Evolutionary conservation across 2,329 filamentous ascomycete species (phyloP), one percentile per base, ranked within the genome.

Genomic region (Arthrobotrys megalospora): DNA sequence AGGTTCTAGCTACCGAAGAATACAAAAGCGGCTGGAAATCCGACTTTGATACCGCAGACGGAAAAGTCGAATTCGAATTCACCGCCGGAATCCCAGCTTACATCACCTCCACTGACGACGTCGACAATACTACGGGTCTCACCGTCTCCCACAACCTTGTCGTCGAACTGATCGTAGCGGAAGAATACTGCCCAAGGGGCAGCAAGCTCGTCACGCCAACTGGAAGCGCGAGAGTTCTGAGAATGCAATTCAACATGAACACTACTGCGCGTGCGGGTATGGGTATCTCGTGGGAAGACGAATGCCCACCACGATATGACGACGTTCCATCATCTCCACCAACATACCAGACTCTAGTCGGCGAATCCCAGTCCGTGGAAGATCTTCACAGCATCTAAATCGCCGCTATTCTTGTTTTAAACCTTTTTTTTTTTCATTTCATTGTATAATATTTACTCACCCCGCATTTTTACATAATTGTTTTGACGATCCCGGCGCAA

Each of bases 271-370:
- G 93, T 76, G 89, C 89, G 19, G 95, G 95, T 16, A 89, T 97
- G 83, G 94, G 95, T 63, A 94, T 99, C 82, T 93, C 92, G 81
- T 99, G 96, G 95, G 95, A 98, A 81, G 95, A 97, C 85, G 95
- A 99, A 86, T 91, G 93, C 82, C 95, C 95, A 11, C 95, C 95
- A 0, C 89, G 96, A 81, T 99, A 99, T 85, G 92, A 96, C 84
- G 93, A 98, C 83, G 94, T 98, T 48, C 94, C 95, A 0, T 91
- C 90, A 1, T 93, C 91, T 82, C 95, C 95, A 60, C 95, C 95
- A 0, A 88, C 87, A 5, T 94, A 94, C 84, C 86, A 83, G 19
- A 47, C 68, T 50, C 28, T 73, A 34, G 47, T 70, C 58, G 36
- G 64, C 53, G 66, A 64, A 28, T 68, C 75, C 32, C 60, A 21